phyloP scores from a whole-genome alignment of 2,329 filamentous ascomycete genomes.

The Microdochium trichocladiopsis region DNA sequence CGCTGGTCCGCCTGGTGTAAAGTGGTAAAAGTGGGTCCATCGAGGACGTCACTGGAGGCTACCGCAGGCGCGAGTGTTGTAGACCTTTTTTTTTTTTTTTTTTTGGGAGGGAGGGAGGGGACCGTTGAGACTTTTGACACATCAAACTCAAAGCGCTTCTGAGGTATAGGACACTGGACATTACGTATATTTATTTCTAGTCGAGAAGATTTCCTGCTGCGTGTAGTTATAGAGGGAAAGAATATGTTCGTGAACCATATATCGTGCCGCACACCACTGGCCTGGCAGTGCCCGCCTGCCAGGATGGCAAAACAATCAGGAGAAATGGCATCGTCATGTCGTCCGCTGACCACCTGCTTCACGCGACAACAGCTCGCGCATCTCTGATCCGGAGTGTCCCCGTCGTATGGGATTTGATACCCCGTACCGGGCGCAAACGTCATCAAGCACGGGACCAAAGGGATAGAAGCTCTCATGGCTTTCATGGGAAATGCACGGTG shows the following conservation, averaged over 20 bases:
- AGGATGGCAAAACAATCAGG: not conserved
- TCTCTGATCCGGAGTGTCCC: constrained; percentile 16
- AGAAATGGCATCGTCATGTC: not conserved
- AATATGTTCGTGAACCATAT: not conserved
- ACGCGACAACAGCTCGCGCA: constrained; percentile 13
- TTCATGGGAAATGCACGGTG: constrained; percentile 67
- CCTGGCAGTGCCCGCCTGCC: not conserved
- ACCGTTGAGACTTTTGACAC: too few relatives aligned
- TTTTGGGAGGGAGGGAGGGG: too few relatives aligned
- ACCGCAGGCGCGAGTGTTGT: not conserved
- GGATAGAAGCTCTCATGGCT: constrained; percentile 60
- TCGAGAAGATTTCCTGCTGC: not conserved
- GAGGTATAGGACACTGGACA: too few relatives aligned
- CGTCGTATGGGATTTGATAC: constrained; percentile 17
- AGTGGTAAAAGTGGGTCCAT: not conserved
- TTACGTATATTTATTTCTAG: not conserved
- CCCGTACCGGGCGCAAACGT: constrained; percentile 39
- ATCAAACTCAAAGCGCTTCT: too few relatives aligned
- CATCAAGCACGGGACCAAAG: constrained; percentile 54
- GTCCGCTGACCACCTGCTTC: not conserved
- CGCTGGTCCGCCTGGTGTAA: too few relatives aligned
- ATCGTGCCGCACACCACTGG: not conserved
- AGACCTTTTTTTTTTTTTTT: not conserved
- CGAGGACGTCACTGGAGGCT: not conserved
- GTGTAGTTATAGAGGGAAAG: not conserved